A percentile compares a stretch with the other conserved stretches of the same genome.
Evolutionary conservation across 2,329 filamentous ascomycete species (phyloP).

Genomic region (Arthrobotrys megalospora): DNA sequence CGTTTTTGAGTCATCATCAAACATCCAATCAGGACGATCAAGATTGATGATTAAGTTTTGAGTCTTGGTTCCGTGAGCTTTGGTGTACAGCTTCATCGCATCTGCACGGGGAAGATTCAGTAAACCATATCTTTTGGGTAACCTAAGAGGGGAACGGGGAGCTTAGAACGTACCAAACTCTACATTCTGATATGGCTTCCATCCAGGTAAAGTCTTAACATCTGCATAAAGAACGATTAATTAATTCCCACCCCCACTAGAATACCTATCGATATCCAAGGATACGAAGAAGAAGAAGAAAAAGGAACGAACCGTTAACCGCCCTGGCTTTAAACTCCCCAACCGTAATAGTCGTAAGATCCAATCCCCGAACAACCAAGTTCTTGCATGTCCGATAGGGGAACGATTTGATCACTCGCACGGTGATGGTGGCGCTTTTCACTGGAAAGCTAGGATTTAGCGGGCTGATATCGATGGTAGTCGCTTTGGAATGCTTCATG

Average conservation of each 20-base stretch:
- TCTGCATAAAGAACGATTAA: constrained; percentile 11
- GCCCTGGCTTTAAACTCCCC: constrained; percentile 63
- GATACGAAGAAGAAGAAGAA: background rate
- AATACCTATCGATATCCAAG: background rate
- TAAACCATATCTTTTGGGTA: background rate
- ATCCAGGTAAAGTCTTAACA: constrained; percentile 52
- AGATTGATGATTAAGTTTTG: constrained; percentile 65
- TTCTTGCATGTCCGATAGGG: constrained; percentile 64
- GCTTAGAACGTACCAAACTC: constrained; percentile 40
- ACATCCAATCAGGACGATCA: constrained; percentile 63
- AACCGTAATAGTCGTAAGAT: constrained; percentile 64
- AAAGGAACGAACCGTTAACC: constrained; percentile 54
- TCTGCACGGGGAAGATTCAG: constrained; percentile 52
- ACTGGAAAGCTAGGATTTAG: constrained; percentile 3
- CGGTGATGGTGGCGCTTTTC: constrained; percentile 63
- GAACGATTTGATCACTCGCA: constrained; percentile 65
- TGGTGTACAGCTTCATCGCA: constrained; percentile 65
- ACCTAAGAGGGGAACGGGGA: background rate
- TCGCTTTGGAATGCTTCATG: no score
- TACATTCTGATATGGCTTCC: constrained; percentile 61
- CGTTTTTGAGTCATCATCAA: constrained; percentile 62
- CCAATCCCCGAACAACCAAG: constrained; percentile 63
- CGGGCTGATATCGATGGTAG: background rate
- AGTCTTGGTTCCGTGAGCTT: constrained; percentile 65
- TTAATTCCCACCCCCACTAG: background rate